phyloP scores from a whole-genome alignment of 1,139 yeast genomes.

The Saccharomyces hybrid region DNA sequence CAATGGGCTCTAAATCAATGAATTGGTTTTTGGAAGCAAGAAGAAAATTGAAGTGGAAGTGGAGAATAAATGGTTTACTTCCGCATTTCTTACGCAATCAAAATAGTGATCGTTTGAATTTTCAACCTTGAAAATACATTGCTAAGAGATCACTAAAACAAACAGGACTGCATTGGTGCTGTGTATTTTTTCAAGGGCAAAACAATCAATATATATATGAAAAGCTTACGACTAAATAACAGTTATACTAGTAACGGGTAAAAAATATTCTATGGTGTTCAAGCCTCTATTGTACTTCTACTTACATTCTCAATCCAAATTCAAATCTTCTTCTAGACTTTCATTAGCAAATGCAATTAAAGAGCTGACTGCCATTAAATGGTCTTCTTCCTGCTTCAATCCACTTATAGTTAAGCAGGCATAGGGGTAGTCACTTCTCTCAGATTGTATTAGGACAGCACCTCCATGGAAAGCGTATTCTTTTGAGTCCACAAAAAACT shows the following conservation, averaged over 20 bases:
- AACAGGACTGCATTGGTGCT: neutral
- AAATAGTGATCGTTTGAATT: neutral
- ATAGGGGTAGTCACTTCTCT: conserved; percentile 39
- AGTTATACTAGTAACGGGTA: neutral
- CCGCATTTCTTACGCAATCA: conserved; percentile 15
- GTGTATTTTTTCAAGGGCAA: neutral
- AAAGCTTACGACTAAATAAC: neutral
- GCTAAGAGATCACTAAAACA: neutral
- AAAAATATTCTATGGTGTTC: neutral
- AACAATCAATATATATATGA: neutral
- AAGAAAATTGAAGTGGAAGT: conserved; percentile 40
- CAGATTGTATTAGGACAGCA: conserved; percentile 47
- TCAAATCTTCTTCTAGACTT: conserved; percentile 8
- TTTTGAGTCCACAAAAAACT: conserved; percentile 36
- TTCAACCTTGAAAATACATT: neutral
- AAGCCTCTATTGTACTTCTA: neutral
- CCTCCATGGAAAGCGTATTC: conserved; percentile 62
- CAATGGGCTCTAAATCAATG: conserved; percentile 21
- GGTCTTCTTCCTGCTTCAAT: conserved; percentile 33
- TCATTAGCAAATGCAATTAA: conserved; percentile 11
- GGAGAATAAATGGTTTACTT: conserved; percentile 39
- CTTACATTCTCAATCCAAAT: conserved; percentile 9
- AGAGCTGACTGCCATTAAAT: conserved; percentile 21
- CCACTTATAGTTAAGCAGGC: conserved; percentile 59
- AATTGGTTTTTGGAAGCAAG: conserved; percentile 33